phyloP scores from a whole-genome alignment of 2,329 filamentous ascomycete species.

The Simplicillium sp. region DNA sequence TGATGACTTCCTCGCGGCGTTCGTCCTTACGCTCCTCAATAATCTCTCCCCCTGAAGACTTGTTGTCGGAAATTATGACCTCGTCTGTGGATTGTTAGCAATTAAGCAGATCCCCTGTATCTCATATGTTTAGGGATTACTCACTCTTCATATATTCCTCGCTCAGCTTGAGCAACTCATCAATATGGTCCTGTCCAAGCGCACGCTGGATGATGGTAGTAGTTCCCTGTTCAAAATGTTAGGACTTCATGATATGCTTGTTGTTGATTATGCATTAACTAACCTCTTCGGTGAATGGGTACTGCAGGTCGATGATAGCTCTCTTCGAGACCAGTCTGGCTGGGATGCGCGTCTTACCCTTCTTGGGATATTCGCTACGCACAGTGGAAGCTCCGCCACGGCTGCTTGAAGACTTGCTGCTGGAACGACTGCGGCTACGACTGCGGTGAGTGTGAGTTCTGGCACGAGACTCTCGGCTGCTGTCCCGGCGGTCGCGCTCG shows the following conservation, averaged over 20 bases:
- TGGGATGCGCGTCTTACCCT: slow-evolving; percentile 84
- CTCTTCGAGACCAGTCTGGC: slow-evolving; percentile 68
- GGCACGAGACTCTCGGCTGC: slow-evolving; percentile 31
- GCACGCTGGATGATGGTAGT: slow-evolving; percentile 76
- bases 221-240: slow-evolving; percentile 50
- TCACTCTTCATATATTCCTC: slow-evolving; percentile 61
- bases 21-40: slow-evolving; percentile 33
- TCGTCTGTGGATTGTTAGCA: slow-evolving; percentile 22
- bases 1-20: slow-evolving; percentile 29
- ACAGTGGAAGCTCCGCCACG: slow-evolving; percentile 39
- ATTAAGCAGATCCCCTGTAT: too few species aligned
- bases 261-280: slow-evolving; percentile 20
- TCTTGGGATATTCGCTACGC: slow-evolving; percentile 63
- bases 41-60: slow-evolving; percentile 36
- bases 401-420: slow-evolving; percentile 32
- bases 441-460: slow-evolving; percentile 26
- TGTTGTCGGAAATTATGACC: slow-evolving; percentile 31
- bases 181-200: slow-evolving; percentile 82
- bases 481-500: slow-evolving; percentile 33
- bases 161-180: slow-evolving; percentile 76
- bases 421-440: slow-evolving; percentile 32
- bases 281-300: slow-evolving; percentile 82
- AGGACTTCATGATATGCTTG: slow-evolving; percentile 2
- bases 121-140: slow-evolving; percentile 9
- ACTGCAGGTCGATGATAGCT: slow-evolving; percentile 75